A percentile compares a stretch with the other conserved stretches of the same genome.
phyloP scores from a whole-genome alignment of 768 basidiomycete genomes.

The Lactarius sanguifluus region DNA sequence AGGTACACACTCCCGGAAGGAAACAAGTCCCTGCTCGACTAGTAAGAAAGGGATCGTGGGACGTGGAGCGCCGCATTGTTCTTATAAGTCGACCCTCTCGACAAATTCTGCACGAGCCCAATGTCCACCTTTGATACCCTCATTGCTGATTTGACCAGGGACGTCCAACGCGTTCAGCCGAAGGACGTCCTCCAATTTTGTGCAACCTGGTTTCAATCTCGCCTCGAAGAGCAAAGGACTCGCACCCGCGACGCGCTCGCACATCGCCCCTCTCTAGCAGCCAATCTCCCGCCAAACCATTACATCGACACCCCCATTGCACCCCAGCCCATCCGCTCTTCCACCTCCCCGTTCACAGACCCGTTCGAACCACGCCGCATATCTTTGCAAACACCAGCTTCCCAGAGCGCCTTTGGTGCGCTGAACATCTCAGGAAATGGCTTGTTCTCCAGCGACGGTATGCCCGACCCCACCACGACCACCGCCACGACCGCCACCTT shows the following conservation, averaged over 20 bases:
- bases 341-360: slow-evolving; percentile 59
- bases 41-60: background rate
- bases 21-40: background rate
- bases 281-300: slow-evolving; percentile 56
- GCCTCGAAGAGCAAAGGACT: slow-evolving; percentile 81
- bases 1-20: background rate
- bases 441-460: slow-evolving; percentile 52
- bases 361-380: slow-evolving; percentile 48
- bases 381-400: slow-evolving; percentile 53
- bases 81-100: slow-evolving; percentile 1
- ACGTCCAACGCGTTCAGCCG: slow-evolving; percentile 82
- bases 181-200: slow-evolving; percentile 90
- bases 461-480: slow-evolving; percentile 28
- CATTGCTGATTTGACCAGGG: slow-evolving; percentile 81
- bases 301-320: slow-evolving; percentile 52
- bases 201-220: slow-evolving; percentile 91
- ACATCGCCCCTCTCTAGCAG: slow-evolving; percentile 50
- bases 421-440: slow-evolving; percentile 83
- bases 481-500: slow-evolving; percentile 30
- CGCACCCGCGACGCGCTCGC: slow-evolving; percentile 66
- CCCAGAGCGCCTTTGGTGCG: slow-evolving; percentile 72
- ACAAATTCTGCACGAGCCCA: slow-evolving; percentile 15
- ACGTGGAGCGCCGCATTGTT: background rate
- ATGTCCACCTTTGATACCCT: slow-evolving; percentile 83
- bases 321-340: slow-evolving; percentile 39